phyloP scores from a whole-genome alignment of 306 rosid genomes.

The Prinsepia uniflora region DNA sequence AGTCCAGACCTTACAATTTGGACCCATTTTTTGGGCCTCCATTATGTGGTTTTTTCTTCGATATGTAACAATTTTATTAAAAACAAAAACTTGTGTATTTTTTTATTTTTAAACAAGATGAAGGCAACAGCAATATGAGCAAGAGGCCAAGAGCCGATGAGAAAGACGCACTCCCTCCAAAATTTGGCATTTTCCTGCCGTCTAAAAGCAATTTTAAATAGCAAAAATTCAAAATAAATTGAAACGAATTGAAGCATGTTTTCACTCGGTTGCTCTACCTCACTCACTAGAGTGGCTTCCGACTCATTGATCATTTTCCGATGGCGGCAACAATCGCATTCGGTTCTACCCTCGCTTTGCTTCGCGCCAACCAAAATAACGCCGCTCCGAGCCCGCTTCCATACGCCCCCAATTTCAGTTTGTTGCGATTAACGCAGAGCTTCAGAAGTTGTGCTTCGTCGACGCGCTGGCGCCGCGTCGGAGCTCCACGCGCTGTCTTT shows the following conservation, averaged over 20 bases:
- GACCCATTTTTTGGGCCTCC: no score
- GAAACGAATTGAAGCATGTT: neutral
- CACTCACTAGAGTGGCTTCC: neutral
- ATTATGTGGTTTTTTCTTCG: no score
- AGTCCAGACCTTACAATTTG: neutral
- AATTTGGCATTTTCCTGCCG: constrained; percentile 23
- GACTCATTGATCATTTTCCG: constrained; percentile 6
- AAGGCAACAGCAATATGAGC: neutral
- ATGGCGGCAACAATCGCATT: constrained; percentile 40
- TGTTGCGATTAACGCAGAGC: constrained; percentile 15
- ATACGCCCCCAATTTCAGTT: constrained; percentile 15
- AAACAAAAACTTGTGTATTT: no score
- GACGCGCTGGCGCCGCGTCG: constrained; percentile 1
- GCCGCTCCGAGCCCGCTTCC: neutral
- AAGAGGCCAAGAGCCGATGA: constrained; percentile 19
- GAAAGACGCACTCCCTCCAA: constrained; percentile 1
- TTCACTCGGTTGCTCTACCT: neutral
- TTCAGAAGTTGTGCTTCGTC: constrained; percentile 5
- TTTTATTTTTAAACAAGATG: neutral
- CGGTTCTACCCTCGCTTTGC: constrained; percentile 15
- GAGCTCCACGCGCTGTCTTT: constrained; percentile 31
- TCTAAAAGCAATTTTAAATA: neutral
- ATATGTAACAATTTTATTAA: neutral
- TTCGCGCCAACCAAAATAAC: constrained; percentile 9
- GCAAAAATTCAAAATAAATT: neutral